A percentile compares a stretch with the other conserved stretches of the same genome.
These are phyloP conservation scores for Ophiocordyceps camponoti-saundersi DNA, from an alignment of 2,329 filamentous ascomycete genomes.

Conservation along the genomic window DNA sequence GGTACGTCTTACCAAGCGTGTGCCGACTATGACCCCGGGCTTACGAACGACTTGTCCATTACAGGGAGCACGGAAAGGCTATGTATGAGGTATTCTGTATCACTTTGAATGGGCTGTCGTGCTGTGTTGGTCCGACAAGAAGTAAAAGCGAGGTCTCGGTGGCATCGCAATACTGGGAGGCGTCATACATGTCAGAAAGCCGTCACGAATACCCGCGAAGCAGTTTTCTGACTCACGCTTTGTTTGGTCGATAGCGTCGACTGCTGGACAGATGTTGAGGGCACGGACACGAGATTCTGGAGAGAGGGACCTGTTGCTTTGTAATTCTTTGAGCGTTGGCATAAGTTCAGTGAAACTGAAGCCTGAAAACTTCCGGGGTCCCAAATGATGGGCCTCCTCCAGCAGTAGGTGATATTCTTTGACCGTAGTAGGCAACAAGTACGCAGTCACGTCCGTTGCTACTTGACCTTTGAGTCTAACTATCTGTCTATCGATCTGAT, in stretches of 20 bases:
- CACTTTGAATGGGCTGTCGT: background rate
- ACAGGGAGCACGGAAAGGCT: conserved; percentile 50
- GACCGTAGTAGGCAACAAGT: background rate
- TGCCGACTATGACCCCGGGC: background rate
- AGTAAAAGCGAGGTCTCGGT: background rate
- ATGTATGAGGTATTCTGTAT: conserved; percentile 31
- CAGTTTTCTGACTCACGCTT: background rate
- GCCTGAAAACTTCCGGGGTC: no score
- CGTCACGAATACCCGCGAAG: background rate
- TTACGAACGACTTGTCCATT: background rate
- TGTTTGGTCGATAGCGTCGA: no score
- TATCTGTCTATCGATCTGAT: no score
- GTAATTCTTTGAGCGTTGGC: no score
- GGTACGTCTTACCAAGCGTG: conserved; percentile 22
- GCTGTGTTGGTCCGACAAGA: background rate
- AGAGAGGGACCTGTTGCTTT: no score
- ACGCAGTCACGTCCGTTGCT: no score
- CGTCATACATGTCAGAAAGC: background rate
- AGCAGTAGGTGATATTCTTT: no score
- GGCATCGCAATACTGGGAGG: background rate
- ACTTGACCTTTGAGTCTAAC: no score
- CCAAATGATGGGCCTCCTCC: no score
- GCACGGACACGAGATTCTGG: background rate
- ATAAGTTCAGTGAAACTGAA: no score
- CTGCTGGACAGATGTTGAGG: background rate